Base-by-base conservation (phyloP, 2,329 filamentous ascomycete genomes). In the Trichoderma hamatum region DNA sequence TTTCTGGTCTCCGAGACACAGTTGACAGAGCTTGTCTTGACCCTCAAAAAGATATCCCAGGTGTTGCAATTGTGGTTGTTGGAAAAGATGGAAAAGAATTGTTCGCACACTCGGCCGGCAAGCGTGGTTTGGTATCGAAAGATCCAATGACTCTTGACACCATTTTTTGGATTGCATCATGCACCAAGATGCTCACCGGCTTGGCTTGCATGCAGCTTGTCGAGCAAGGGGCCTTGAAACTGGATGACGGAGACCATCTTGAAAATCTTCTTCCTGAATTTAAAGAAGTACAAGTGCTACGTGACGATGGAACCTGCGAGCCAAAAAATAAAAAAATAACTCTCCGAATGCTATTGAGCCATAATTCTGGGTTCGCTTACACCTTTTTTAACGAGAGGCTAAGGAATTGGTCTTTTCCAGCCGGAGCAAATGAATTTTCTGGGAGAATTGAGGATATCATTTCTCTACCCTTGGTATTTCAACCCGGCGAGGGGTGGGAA, bases 121-220 rank as follows among this genome's bases (percentile, higher is more conserved):
- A 39, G 30, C 64, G 54, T 1, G 64, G 64, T 7, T 28, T 51
- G 28, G 54, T 43, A 11, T 67, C 64, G 2, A 39, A 51, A 26
- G 64, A 67, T 1, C 54, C 64, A 59, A 59, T 67, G 64, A 67
- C 52, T 28, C 52, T 51, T 13, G 54, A 67, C 0, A 59, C 39
- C 7, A 10, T 51, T 6, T 67, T 67, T 10, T 67, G 64, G 64
- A 67, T 67, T 28, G 54, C 54, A 36, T 67, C 54, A 3, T 67
- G 64, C n/a, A 67, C 54, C 10, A 67, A 59, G 28, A 51, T 59
- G 39, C 52, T 67, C 7, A 67, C 63, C 6, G 63, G 54, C 13
- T 5, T 67, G 58, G 64, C 64, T 36, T 67, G 64, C 30, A 67
- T 67, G 64, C 64, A 67, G 21, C 64, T 67, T 28, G 64, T 67